A percentile compares a stretch with the other conserved stretches of the same genome.
Conservation (phyloP, 148 eudicot species). For the Rheum nobile region DNA sequence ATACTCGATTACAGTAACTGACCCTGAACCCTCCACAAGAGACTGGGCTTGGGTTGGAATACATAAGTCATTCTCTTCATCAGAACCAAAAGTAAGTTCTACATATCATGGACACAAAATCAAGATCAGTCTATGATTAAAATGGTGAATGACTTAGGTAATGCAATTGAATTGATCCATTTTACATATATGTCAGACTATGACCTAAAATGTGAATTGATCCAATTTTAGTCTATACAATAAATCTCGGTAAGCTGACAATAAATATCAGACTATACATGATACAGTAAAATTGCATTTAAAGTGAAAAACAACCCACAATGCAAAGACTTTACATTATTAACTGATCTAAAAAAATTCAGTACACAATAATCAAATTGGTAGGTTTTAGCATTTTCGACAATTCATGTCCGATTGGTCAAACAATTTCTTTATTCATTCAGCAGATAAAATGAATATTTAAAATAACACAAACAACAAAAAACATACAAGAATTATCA, state of each 20-base stretch:
- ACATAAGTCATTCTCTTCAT: constrained; percentile 53
- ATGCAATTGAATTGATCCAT: background rate
- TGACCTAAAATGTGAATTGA: too few species aligned
- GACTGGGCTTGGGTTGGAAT: constrained; percentile 83
- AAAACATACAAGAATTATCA: background rate
- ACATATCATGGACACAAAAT: background rate
- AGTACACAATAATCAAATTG: too few species aligned
- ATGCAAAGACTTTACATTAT: too few species aligned
- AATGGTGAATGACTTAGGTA: background rate
- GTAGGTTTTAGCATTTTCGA: background rate
- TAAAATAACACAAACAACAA: background rate
- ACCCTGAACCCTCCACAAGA: constrained; percentile 62
- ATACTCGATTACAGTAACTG: constrained; percentile 60
- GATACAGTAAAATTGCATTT: too few species aligned
- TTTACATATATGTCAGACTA: background rate
- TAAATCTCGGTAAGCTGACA: too few species aligned
- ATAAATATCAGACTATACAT: too few species aligned
- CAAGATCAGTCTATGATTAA: background rate
- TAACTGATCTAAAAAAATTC: too few species aligned
- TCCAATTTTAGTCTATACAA: too few species aligned
- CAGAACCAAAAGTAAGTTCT: constrained; percentile 41
- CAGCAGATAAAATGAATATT: background rate
- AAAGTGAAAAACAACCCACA: too few species aligned
- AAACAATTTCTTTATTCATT: background rate
- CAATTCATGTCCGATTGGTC: too few species aligned